These are phyloP conservation scores for Alternaria viburni DNA, from an alignment of 2,329 filamentous ascomycete genomes.

Conservation along the genomic window DNA sequence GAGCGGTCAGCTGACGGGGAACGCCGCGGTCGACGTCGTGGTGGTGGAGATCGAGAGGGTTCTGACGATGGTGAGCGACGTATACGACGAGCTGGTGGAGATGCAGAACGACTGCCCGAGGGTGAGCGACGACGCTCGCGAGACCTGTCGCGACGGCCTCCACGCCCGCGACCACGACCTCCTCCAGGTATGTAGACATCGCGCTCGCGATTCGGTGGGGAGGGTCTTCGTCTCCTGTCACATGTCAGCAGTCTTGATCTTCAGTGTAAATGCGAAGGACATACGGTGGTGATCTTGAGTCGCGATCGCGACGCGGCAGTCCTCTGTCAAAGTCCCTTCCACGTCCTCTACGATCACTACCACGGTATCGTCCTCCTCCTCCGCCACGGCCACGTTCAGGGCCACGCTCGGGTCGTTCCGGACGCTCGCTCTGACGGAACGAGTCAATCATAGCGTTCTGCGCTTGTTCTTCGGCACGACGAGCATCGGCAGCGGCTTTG, in stretches of 20 bases:
- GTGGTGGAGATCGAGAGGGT: constrained; percentile 36
- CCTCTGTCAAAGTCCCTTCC: constrained; percentile 55
- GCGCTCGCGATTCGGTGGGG: constrained; percentile 57
- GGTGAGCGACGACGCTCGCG: constrained; percentile 44
- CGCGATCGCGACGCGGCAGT: constrained; percentile 52
- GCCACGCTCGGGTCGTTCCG: constrained; percentile 49
- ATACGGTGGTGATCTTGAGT: constrained; percentile 59
- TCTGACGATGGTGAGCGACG: constrained; percentile 19
- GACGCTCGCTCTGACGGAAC: constrained; percentile 68
- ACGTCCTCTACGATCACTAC: constrained; percentile 49
- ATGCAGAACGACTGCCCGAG: constrained; percentile 28
- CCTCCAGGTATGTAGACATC: constrained; percentile 65
- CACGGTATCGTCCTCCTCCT: constrained; percentile 57
- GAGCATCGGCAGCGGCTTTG: constrained; percentile 76
- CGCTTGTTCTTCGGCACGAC: constrained; percentile 67
- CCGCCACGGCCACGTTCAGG: constrained; percentile 56
- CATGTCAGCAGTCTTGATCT: constrained; percentile 20
- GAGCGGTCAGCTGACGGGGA: constrained; percentile 41
- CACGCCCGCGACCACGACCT: constrained; percentile 45
- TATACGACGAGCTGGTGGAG: constrained; percentile 15
- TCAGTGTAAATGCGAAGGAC: background rate
- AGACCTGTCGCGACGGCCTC: constrained; percentile 44
- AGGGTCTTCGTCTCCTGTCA: constrained; percentile 55
- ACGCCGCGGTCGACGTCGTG: constrained; percentile 34
- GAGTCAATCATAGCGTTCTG: constrained; percentile 72